These are phyloP conservation scores for Liquidambar formosana DNA, from an alignment of 164 flowering plant species.

Conservation along the genomic window DNA sequence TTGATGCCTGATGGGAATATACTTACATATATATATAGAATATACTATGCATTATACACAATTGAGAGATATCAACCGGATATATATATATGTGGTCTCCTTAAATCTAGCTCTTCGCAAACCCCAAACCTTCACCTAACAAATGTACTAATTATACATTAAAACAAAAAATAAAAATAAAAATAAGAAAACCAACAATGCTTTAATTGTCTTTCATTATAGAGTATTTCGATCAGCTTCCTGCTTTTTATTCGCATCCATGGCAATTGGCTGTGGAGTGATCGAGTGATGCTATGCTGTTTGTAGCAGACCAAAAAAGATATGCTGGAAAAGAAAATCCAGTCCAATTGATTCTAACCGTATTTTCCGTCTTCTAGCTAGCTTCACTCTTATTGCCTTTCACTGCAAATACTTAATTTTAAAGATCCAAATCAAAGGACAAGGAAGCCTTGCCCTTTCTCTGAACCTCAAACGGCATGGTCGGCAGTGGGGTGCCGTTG, in stretches of 20 bases:
- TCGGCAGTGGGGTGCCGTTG: constrained; percentile 21
- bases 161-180: neutral
- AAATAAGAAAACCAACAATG: neutral
- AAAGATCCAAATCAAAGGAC: constrained; percentile 35
- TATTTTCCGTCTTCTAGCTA: no score
- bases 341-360: no score
- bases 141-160: neutral
- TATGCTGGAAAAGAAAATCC: no score
- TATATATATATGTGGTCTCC: neutral
- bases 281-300: no score
- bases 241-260: no score
- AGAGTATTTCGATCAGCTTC: no score
- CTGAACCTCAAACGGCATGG: neutral
- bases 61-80: constrained; percentile 8
- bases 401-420: neutral
- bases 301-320: no score
- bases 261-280: no score
- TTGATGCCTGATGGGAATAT: neutral
- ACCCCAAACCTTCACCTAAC: constrained; percentile 8
- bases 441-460: constrained; percentile 43
- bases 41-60: constrained; percentile 15
- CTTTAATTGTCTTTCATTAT: no score
- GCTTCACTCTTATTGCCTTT: no score
- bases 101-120: constrained; percentile 8
- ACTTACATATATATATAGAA: neutral